Base-by-base conservation (phyloP, 208 protist genomes). In the Trichomonas gallinae region DNA sequence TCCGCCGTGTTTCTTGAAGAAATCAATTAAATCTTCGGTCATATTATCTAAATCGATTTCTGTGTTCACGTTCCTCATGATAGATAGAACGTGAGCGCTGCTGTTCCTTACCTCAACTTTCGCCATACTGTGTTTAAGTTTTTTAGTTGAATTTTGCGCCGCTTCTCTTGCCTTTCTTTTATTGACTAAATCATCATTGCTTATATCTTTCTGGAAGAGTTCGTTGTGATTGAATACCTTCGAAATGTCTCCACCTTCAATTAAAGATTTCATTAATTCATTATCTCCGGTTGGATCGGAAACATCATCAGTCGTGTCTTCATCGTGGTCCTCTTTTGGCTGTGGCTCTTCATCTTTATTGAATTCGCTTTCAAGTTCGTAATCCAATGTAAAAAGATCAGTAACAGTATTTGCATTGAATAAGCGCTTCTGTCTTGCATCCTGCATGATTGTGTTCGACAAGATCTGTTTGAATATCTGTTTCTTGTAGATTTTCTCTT, bases 401-500 rank as follows among this genome's bases (percentile, higher is more conserved):
- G 98, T 97, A 63, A 99, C 97, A 97, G 98, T 98, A 26, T 63
- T 45, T 38, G 97, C 96, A 87, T 98, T 97, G 96, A 99, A 99
- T 96, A 99, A 99, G 11, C 98, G 97, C 63, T 98, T 98, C 96
- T 99, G 98, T 87, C 97, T 98, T 11, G 99, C 98, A 97, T 99
- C 98, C 45, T 98, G 98, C 26, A 99, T 97, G 38, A 99, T 98
- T 96, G 99, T 99, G 96, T 99, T 98, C 3, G 98, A 98, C 40
- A 99, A 98, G 96, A 98, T 98, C 97, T 98, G 98, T 97, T 99
- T 99, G 81, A 98, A 98, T 6, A 99, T 97, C 58, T 97, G 97
- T 34, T 99, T 97, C 45, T 99, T 98, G 97, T 99, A 99, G 45
- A 99, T 99, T 87, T 99, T 98, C 97, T 99, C 99, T 98, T 99